A percentile compares a stretch with the other conserved stretches of the same genome.
Conservation (phyloP, 495 filamentous ascomycete species). For the Podospora australis region DNA sequence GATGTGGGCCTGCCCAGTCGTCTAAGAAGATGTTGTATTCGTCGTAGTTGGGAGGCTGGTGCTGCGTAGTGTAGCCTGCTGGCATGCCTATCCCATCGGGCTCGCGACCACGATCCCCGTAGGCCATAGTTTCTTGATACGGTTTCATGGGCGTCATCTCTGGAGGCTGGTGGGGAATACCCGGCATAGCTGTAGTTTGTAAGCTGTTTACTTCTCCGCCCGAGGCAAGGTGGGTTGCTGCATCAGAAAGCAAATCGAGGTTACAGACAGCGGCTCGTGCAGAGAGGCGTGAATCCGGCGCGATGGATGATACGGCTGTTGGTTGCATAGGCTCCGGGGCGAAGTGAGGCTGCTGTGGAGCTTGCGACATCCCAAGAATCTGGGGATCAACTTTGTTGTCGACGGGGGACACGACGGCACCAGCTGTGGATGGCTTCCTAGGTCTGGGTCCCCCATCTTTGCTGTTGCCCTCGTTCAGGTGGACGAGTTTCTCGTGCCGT, state of each 20-base stretch:
- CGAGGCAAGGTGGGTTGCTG: slow-evolving; percentile 44
- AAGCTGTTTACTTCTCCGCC: slow-evolving; percentile 43
- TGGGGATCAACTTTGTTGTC: slow-evolving; percentile 37
- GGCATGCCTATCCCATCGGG: slow-evolving; percentile 36
- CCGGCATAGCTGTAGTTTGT: slow-evolving; percentile 39
- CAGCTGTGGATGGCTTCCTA: slow-evolving; percentile 40
- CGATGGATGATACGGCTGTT: slow-evolving; percentile 30
- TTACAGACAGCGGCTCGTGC: slow-evolving; percentile 44
- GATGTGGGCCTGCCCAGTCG: slow-evolving; percentile 43
- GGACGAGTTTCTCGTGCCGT: slow-evolving; percentile 67
- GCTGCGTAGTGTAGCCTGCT: slow-evolving; percentile 33
- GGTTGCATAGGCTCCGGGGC: slow-evolving; percentile 32
- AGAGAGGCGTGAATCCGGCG: slow-evolving; percentile 35
- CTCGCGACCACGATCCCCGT: slow-evolving; percentile 36
- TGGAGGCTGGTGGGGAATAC: slow-evolving; percentile 29
- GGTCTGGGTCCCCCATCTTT: slow-evolving; percentile 41
- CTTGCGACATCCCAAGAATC: slow-evolving; percentile 37
- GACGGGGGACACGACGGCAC: slow-evolving; percentile 29
- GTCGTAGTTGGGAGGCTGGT: slow-evolving; percentile 32
- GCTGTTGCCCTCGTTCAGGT: slow-evolving; percentile 53
- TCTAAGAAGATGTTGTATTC: slow-evolving; percentile 50
- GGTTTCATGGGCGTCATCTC: slow-evolving; percentile 39
- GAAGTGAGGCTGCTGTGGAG: slow-evolving; percentile 23
- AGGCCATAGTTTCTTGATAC: slow-evolving; percentile 38
- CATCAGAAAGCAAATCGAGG: slow-evolving; percentile 46